A percentile compares a stretch with the other conserved stretches of the same genome.
phyloP scores from a whole-genome alignment of 805 yeast genomes.

The Metschnikowia colocasiae region DNA sequence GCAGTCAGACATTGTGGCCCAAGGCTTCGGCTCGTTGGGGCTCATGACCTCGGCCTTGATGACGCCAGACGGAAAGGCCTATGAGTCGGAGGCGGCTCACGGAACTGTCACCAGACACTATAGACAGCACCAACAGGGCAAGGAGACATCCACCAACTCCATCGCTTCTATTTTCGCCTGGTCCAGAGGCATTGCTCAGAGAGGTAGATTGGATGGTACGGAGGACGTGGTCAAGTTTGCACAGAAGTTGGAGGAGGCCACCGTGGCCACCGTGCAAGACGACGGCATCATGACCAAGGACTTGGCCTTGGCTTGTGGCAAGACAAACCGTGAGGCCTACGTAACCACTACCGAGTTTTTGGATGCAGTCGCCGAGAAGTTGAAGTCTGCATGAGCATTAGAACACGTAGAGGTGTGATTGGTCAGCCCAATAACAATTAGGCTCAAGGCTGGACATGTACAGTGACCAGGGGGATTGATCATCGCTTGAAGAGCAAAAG shows the following conservation, averaged over 20 bases:
- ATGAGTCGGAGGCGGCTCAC: constrained; percentile 98
- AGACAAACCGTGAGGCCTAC: constrained; percentile 73
- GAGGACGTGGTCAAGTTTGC: constrained; percentile 84
- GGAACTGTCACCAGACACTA: constrained; percentile 97
- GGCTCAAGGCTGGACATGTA: not conserved
- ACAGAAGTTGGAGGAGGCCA: constrained; percentile 73
- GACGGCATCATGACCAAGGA: constrained; percentile 96
- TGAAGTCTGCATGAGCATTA: constrained; percentile 26
- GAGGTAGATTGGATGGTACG: constrained; percentile 85
- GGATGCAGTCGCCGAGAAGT: constrained; percentile 71
- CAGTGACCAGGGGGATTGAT: not conserved
- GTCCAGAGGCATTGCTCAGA: constrained; percentile 89
- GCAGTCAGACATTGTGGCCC: constrained; percentile 94
- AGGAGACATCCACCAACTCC: constrained; percentile 95
- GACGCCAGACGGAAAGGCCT: constrained; percentile 95
- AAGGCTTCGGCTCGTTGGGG: constrained; percentile 95
- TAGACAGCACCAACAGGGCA: constrained; percentile 94
- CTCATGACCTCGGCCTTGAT: constrained; percentile 95
- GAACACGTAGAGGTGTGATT: not conserved
- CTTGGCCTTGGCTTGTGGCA: constrained; percentile 85
- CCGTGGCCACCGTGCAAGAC: constrained; percentile 75
- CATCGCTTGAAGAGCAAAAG: not conserved
- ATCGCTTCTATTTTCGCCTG: constrained; percentile 97
- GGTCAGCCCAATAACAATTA: not conserved
- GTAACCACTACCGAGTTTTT: constrained; percentile 92